A percentile compares a stretch with the other conserved stretches of the same genome.
These are phyloP conservation scores for Dictyostelium firmibasis DNA, from an alignment of 78 protist genomes.

Conservation along the genomic window DNA sequence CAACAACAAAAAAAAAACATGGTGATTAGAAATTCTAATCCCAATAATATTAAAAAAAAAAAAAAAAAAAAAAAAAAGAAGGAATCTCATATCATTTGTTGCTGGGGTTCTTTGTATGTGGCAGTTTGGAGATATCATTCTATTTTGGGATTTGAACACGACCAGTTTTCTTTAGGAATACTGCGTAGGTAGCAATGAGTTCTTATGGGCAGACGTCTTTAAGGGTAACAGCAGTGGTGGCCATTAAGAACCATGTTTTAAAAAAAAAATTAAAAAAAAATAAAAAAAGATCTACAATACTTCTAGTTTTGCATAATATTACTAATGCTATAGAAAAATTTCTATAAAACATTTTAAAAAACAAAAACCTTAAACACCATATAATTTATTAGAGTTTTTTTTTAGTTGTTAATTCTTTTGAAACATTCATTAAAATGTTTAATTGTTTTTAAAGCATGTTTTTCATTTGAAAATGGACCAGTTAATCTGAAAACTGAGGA, in stretches of 20 bases:
- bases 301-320: no score
- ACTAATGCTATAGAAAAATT: no score
- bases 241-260: no score
- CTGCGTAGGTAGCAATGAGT: conserved; percentile 94
- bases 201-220: conserved; percentile 94
- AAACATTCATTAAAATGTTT: background rate
- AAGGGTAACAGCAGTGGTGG: conserved; percentile 86
- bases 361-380: no score
- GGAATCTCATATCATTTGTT: no score
- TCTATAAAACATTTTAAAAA: no score
- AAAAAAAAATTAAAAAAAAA: background rate
- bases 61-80: no score
- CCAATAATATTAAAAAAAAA: no score
- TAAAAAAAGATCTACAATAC: no score
- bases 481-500: background rate
- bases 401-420: background rate
- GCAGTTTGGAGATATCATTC: conserved; percentile 96
- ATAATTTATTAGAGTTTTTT: no score
- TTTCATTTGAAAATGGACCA: background rate
- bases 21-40: no score
- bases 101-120: conserved; percentile 95
- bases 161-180: conserved; percentile 93
- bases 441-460: background rate
- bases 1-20: no score
- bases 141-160: conserved; percentile 94